A percentile compares a stretch with the other conserved stretches of the same genome.
These are phyloP conservation scores for Cordyceps javanica DNA, from an alignment of 2,329 filamentous ascomycete genomes.

Conservation along the genomic window DNA sequence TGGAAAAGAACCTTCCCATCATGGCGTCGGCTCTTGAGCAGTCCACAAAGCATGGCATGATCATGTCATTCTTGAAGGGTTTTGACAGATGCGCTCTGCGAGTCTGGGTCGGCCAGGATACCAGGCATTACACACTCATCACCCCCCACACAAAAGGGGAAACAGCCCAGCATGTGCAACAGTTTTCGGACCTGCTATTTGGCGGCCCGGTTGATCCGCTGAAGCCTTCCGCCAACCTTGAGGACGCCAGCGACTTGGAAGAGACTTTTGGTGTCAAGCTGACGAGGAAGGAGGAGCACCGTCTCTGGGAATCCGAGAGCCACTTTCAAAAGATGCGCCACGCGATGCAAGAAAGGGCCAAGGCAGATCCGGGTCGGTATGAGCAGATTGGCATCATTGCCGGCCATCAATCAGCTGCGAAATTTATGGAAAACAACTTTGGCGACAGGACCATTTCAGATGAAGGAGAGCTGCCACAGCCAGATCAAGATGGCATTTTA, in stretches of 20 bases:
- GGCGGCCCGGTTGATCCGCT: neutral
- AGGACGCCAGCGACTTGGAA: neutral
- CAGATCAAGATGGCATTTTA: neutral
- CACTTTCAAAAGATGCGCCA: neutral
- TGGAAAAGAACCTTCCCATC: neutral
- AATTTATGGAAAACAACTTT: neutral
- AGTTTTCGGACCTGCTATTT: neutral
- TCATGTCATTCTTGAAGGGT: neutral
- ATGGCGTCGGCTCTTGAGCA: neutral
- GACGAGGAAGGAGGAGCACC: neutral
- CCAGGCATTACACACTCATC: neutral
- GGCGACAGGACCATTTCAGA: neutral
- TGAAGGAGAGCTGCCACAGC: neutral
- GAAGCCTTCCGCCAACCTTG: neutral
- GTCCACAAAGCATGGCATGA: neutral
- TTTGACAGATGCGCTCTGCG: neutral
- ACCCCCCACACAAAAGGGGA: neutral
- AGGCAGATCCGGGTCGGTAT: neutral
- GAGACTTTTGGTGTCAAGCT: neutral
- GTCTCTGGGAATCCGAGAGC: neutral
- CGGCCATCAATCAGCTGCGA: neutral
- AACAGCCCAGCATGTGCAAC: neutral
- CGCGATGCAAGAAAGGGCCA: neutral
- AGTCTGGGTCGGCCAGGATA: neutral
- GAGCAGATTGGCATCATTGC: neutral